Percentiles rank a stretch among this genome's conserved stretches.
These are phyloP conservation scores for Botryotinia narcissicola DNA, from an alignment of 2,329 filamentous ascomycete species.

Conservation along the genomic window DNA sequence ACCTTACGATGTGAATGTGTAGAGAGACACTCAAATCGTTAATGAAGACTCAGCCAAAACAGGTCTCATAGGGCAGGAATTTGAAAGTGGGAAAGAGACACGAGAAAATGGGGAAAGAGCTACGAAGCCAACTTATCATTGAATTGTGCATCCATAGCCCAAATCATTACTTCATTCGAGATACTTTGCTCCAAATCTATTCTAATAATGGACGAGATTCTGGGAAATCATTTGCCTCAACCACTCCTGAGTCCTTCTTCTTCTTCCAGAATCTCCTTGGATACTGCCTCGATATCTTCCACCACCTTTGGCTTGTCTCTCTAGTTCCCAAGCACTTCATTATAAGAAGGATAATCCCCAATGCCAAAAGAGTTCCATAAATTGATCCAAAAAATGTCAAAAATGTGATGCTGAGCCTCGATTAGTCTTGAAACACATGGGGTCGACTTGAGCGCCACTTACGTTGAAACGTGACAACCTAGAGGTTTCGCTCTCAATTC, in stretches of 20 bases:
- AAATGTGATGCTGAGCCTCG: constrained; percentile 38
- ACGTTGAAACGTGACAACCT: constrained; percentile 45
- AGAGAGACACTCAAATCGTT: neutral
- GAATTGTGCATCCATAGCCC: neutral
- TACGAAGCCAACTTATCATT: too few species aligned
- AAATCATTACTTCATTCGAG: neutral
- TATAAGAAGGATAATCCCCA: constrained; percentile 22
- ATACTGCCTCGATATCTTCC: neutral
- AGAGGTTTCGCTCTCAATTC: constrained; percentile 43
- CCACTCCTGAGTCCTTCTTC: neutral
- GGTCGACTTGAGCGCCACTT: neutral
- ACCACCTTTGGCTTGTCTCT: neutral
- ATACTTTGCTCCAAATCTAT: neutral
- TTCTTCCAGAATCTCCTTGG: neutral
- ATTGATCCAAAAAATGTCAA: constrained; percentile 40
- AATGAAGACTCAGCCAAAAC: neutral
- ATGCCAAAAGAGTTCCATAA: constrained; percentile 35
- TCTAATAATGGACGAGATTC: constrained; percentile 9
- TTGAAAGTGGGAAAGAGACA: neutral
- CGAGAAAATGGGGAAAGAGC: neutral
- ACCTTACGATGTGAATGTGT: neutral
- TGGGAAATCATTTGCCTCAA: neutral
- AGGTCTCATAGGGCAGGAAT: too few species aligned
- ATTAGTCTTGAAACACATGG: neutral
- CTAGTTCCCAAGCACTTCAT: neutral